A percentile compares a stretch with the other conserved stretches of the same genome.
Evolutionary conservation across 441 rosid species (phyloP).

Genomic region (Croton setiger): DNA sequence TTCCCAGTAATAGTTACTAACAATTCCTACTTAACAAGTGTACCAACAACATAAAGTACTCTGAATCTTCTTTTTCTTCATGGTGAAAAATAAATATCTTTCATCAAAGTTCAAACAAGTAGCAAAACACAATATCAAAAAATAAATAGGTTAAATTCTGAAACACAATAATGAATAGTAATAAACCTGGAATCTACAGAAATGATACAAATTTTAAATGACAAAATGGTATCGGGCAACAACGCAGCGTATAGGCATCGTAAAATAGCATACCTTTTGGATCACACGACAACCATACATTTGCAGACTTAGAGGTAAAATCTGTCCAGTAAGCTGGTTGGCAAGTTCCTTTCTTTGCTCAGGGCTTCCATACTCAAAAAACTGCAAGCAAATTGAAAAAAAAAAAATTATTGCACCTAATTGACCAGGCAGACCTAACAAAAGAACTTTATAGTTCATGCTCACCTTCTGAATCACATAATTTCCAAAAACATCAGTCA

Average conservation of each 20-base stretch:
- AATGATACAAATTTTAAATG: not conserved
- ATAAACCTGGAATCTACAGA: not conserved
- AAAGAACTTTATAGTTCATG: constrained; percentile 8
- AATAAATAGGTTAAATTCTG: not conserved
- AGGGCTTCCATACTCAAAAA: constrained; percentile 62
- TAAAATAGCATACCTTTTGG: constrained; percentile 51
- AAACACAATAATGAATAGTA: no score
- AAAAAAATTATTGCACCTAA: constrained; percentile 6
- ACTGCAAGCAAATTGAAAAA: constrained; percentile 33
- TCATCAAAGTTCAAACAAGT: not conserved
- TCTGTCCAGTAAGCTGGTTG: constrained; percentile 56
- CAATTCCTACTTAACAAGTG: not conserved
- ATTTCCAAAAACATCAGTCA: constrained; percentile 80
- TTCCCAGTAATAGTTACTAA: not conserved
- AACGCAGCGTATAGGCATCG: no score
- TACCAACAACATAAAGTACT: not conserved
- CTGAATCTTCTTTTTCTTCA: not conserved
- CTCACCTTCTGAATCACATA: constrained; percentile 71
- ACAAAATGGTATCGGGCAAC: no score
- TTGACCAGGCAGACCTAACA: not conserved
- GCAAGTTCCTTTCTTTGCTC: constrained; percentile 69
- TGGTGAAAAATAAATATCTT: not conserved
- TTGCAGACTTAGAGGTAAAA: constrained; percentile 61
- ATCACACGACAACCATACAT: constrained; percentile 87
- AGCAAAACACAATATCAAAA: not conserved